Conservation (phyloP, 805 yeast species). For the Metschnikowia noctiluminum region DNA sequence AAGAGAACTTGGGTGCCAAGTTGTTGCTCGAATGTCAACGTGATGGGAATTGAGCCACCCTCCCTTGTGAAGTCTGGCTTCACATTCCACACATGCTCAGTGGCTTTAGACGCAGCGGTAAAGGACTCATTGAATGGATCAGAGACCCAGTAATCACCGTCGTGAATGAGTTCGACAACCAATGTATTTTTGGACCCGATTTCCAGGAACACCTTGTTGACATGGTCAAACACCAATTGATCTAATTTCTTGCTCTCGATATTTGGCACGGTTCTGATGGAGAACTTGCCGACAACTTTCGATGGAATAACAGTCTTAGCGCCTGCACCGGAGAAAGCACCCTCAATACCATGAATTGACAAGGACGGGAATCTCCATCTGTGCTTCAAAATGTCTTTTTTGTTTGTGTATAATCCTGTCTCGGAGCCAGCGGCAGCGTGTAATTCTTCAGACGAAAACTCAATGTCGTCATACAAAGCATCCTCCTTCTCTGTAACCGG, state of each 20-base stretch:
- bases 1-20: constrained; percentile 81
- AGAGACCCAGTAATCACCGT: constrained; percentile 94
- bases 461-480: constrained; percentile 77
- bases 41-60: constrained; percentile 98
- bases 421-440: constrained; percentile 86
- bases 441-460: constrained; percentile 78
- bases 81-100: constrained; percentile 89
- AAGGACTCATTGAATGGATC: constrained; percentile 91
- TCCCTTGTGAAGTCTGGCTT: constrained; percentile 98
- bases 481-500: constrained; percentile 82
- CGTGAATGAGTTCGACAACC: constrained; percentile 78
- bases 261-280: constrained; percentile 96
- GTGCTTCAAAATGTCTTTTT: constrained; percentile 88
- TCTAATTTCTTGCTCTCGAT: constrained; percentile 79
- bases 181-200: constrained; percentile 75
- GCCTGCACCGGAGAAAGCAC: constrained; percentile 92
- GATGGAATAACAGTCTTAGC: constrained; percentile 99
- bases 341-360: constrained; percentile 95
- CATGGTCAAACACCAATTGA: constrained; percentile 68
- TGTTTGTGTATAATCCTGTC: constrained; percentile 72
- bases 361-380: constrained; percentile 99
- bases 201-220: constrained; percentile 60
- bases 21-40: constrained; percentile 86
- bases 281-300: constrained; percentile 88
- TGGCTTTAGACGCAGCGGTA: constrained; percentile 92